A percentile compares a stretch with the other conserved stretches of the same genome.
Evolutionary conservation across 176 grass and related monocot species (phyloP).

Genomic region (Phragmites australis): DNA sequence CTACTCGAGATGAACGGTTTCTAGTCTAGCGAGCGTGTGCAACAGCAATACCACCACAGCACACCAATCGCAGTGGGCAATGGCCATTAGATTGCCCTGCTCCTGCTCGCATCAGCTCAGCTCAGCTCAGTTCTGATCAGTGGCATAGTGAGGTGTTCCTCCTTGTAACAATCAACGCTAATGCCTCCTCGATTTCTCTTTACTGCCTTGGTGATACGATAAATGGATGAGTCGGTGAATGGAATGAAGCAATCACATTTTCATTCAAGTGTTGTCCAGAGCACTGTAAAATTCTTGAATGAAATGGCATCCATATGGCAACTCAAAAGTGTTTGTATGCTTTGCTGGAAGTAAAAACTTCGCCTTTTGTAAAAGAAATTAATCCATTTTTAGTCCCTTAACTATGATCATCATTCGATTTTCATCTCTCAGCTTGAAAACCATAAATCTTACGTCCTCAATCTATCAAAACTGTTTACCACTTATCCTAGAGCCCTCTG

Average conservation of each 20-base stretch:
- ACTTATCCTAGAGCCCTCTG: too few relatives aligned
- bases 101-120: too few relatives aligned
- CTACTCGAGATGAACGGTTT: slow-evolving; percentile 89
- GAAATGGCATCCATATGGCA: background rate
- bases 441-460: too few relatives aligned
- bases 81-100: slow-evolving; percentile 31
- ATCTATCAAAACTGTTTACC: too few relatives aligned
- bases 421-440: too few relatives aligned
- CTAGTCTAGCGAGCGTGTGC: slow-evolving; percentile 3
- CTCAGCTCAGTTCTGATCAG: background rate
- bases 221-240: slow-evolving; percentile 18
- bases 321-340: background rate
- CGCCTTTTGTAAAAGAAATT: background rate
- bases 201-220: slow-evolving; percentile 43
- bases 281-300: background rate
- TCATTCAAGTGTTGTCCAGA: background rate
- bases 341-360: background rate
- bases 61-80: slow-evolving; percentile 11
- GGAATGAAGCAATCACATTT: slow-evolving; percentile 31
- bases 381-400: too few relatives aligned
- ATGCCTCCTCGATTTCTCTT: slow-evolving; percentile 17
- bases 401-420: too few relatives aligned
- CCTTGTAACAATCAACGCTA: slow-evolving; percentile 40
- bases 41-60: background rate
- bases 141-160: slow-evolving; percentile 16